Percentiles rank a stretch among this genome's conserved stretches.
phyloP scores from a whole-genome alignment of 371 early-diverging fungal species.

The Saksenaea vasiformis region DNA sequence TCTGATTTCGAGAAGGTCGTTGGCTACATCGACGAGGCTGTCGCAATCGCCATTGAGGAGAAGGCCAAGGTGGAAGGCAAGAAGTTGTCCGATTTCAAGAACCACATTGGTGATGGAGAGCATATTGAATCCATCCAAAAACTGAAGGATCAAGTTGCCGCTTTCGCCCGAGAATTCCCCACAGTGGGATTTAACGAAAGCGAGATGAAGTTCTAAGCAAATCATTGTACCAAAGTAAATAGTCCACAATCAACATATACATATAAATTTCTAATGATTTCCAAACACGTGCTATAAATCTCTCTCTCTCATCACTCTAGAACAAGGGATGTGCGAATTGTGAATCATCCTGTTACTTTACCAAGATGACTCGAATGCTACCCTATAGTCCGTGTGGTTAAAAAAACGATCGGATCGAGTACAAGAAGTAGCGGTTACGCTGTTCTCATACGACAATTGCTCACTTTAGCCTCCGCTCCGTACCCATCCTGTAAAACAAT shows the following conservation, averaged over 20 bases:
- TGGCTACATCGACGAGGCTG: constrained; percentile 84
- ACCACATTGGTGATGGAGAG: constrained; percentile 57
- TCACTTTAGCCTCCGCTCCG: too few species aligned
- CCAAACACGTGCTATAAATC: too few species aligned
- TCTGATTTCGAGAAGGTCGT: constrained; percentile 87
- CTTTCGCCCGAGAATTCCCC: constrained; percentile 71
- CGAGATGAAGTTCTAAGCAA: constrained; percentile 51
- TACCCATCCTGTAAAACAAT: too few species aligned
- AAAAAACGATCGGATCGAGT: too few species aligned
- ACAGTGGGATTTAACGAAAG: constrained; percentile 68
- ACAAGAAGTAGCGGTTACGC: too few species aligned
- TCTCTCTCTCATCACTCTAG: too few species aligned
- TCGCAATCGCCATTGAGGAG: constrained; percentile 66
- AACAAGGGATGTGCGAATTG: too few species aligned
- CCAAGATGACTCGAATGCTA: too few species aligned
- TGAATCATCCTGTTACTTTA: too few species aligned
- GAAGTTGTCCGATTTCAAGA: constrained; percentile 81
- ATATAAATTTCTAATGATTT: not conserved
- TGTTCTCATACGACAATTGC: too few species aligned
- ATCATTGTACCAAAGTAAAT: constrained; percentile 12
- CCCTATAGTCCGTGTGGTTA: too few species aligned
- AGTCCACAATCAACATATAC: not conserved
- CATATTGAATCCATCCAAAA: constrained; percentile 52
- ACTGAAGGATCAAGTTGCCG: constrained; percentile 67
- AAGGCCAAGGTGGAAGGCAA: constrained; percentile 58